Percentiles rank a stretch among this genome's conserved stretches.
Evolutionary conservation across 371 early-diverging fungal genomes (phyloP).

Genomic region (Parasitella parasitica): DNA sequence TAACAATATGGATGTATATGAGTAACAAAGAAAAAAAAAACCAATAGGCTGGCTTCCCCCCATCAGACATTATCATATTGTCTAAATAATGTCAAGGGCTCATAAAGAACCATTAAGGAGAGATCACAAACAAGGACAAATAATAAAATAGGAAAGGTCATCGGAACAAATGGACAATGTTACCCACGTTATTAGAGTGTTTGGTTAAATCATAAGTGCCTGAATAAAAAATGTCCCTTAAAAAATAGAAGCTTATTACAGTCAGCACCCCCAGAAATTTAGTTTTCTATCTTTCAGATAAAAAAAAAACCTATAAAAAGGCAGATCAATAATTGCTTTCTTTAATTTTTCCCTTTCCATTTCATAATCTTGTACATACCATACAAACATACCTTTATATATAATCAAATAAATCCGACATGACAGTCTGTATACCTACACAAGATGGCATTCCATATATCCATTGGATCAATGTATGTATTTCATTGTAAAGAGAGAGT

Average conservation of each 20-base stretch:
- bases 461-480: constrained; percentile 39
- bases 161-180: constrained; percentile 6
- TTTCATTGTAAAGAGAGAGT: background rate
- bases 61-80: background rate
- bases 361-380: background rate
- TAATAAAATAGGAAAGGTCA: constrained; percentile 1
- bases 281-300: constrained; percentile 4
- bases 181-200: background rate
- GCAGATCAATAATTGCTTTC: background rate
- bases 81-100: background rate
- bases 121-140: background rate
- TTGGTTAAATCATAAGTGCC: constrained; percentile 5
- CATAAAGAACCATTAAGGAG: background rate
- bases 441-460: constrained; percentile 30
- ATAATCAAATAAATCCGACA: constrained; percentile 4
- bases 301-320: background rate
- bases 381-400: background rate
- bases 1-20: background rate
- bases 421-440: constrained; percentile 32
- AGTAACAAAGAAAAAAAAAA: background rate
- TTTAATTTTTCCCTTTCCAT: background rate
- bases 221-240: constrained; percentile 1
- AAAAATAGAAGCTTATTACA: background rate
- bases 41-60: background rate
- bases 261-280: constrained; percentile 1